Evolutionary conservation across 1,139 yeast genomes (phyloP).

Genomic region (Scheffersomyces parashehatae): DNA sequence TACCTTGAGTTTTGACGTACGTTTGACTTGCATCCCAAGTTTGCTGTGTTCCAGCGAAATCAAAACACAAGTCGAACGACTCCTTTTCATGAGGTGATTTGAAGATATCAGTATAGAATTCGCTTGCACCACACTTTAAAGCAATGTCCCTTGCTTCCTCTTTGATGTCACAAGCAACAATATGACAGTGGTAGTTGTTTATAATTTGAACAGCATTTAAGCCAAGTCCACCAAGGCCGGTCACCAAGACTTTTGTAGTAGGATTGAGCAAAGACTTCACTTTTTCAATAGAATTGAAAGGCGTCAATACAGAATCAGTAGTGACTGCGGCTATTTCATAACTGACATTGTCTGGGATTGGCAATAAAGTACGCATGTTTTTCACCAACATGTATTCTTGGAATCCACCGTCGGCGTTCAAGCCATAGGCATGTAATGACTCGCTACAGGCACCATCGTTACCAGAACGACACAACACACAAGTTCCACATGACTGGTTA

Average conservation of each 20-base stretch:
- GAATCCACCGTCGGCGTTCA: slow-evolving; percentile 52
- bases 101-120: slow-evolving; percentile 35
- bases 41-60: slow-evolving; percentile 45
- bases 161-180: slow-evolving; percentile 44
- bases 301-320: slow-evolving; percentile 52
- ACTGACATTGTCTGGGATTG: slow-evolving; percentile 48
- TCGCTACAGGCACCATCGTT: slow-evolving; percentile 38
- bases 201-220: slow-evolving; percentile 50
- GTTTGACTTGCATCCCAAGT: slow-evolving; percentile 35
- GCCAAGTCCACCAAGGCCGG: slow-evolving; percentile 56
- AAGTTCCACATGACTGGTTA: slow-evolving; percentile 44
- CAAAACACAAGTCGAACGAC: slow-evolving; percentile 43
- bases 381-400: slow-evolving; percentile 44
- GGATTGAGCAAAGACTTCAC: slow-evolving; percentile 35
- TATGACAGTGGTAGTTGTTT: slow-evolving; percentile 38
- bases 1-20: slow-evolving; percentile 40
- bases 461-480: slow-evolving; percentile 45
- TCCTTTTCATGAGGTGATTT: slow-evolving; percentile 28
- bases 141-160: slow-evolving; percentile 31
- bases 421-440: slow-evolving; percentile 35
- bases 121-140: slow-evolving; percentile 42
- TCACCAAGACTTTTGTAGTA: slow-evolving; percentile 39
- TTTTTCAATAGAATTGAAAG: slow-evolving; percentile 50
- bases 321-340: slow-evolving; percentile 52
- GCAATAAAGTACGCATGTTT: slow-evolving; percentile 37